Base-by-base conservation (phyloP, 148 eudicot species). In the Linanthus parryae region DNA sequence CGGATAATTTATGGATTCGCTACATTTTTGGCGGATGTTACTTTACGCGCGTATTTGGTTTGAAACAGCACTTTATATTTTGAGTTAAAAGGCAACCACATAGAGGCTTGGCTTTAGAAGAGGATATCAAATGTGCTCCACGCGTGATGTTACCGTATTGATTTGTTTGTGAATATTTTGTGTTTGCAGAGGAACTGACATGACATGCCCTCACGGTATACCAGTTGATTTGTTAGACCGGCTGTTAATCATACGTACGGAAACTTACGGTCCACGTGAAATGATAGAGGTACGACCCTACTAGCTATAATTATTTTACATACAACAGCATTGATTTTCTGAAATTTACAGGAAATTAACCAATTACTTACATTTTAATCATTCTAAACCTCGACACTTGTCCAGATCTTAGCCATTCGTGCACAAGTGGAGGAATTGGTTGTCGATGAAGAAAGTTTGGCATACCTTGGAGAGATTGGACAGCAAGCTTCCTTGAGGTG, bases 171-270 rank as follows among this genome's bases (percentile, higher is more conserved):
- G n/a, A n/a, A n/a, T n/a, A n/a, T n/a, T n/a, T n/a, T 44, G 24
- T 34, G n/a, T 47, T 70, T 62, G 48, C 78, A 92, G 99, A 67
- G 94, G 99, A 68, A 88, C 94, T n/a, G 89, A 92, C 37, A 92
- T 88, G 95, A 72, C 65, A 35, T 79, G 95, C 52, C 96, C 99
- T 70, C 96, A 92, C 70, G 96, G 96, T 37, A 88, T 92, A 62
- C 96, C 99, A 23, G 80, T 88, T 52, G 99, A 92, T 74, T 69
- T 92, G 61, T 64, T 88, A 40, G 99, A 92, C 49, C 85, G 95
- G 9, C 68, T 92, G 50, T 68, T 76, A 54, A 92, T 82, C n/a
- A 82, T 87, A 47, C 66, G 91, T 51, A 84, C 95, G 21, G 91
- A 79, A 54, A 84, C 83, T 42, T 88, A 92, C 58, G 95, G 95